Evolutionary conservation across 345 rosid genomes (phyloP), one percentile per base, ranked within the genome.

Genomic region (Sonneratia caseolaris): DNA sequence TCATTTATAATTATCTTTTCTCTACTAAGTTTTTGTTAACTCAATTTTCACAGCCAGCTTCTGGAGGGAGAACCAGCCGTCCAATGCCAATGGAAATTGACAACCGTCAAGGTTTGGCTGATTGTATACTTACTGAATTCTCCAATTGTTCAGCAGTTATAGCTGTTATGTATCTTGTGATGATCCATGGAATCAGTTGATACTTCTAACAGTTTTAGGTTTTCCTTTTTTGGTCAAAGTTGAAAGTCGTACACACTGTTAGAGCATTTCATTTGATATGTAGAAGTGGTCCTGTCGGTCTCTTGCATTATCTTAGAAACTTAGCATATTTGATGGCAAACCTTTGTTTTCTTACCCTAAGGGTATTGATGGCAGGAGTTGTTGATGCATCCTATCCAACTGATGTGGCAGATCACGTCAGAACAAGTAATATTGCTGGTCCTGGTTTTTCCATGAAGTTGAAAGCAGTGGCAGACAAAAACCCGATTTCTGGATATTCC

Each of bases 91-190:
- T 77, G 78, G 91, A 84, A 70, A 64, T 78, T 71, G 87, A 78
- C 70, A 83, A 81, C 74, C 86, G 76, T 78, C 95, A 82, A 77
- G 98, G 98, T 94, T 74, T 81, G 93, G 79, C 75, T 71, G 32
- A 27, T 27, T 27, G 32, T 27, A 27, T 43, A 12, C 19, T 15
- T 36, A 67, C 14, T 56, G 49, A 56, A 32, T n/a, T 13, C 42
- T 68, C 21, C 22, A 62, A 53, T 56, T 3, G 11, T 19, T 57
- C 37, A 51, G 27, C 48, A 16, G 49, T 37, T 48, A 22, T 48
- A 22, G 35, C 59, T 15, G 36, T n/a, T 10, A 42, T 37, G 21
- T 69, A 36, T 62, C 36, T 21, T 27, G 32, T 27, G 68, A 22
- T 66, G n/a, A 15, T 66, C 21, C 47, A 37, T 11, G 40, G 69